Base-by-base conservation (phyloP, 2,329 filamentous ascomycete genomes). In the Alternaria alternata region DNA sequence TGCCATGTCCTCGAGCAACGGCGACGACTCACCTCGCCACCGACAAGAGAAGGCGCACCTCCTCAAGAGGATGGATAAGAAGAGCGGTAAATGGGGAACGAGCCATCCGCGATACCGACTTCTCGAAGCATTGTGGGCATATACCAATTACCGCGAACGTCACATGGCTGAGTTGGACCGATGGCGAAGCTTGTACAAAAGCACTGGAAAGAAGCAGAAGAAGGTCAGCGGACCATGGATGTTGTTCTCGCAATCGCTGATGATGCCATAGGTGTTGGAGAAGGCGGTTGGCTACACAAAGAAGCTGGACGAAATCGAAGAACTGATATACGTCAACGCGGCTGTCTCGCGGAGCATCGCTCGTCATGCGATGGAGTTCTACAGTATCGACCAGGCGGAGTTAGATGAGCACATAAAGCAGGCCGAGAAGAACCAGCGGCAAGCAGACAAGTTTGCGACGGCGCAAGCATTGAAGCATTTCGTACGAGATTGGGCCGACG, bases 401-500 rank as follows among this genome's bases (percentile, higher is more conserved):
- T 72, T 88, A 0, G 72, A 82, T 4, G 71, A 75, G 0, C 83
- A 81, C 47, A 76, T 79, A 5, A 74, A 78, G 0, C 77, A 80
- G 1, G 75, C 80, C 1, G 71, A 76, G 0, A 79, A 80, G 1
- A 76, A 74, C 20, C 64, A 69, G 0, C 56, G 65, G 3, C 46
- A 57, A 12, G 79, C 81, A 1, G 85, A 87, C 22, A 80, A 79
- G 5, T 78, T 82, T 2, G 82, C 83, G 34, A 80, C 86, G 0
- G 79, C 81, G 0, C 86, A 88, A 64, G 80, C 84, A 0, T 67
- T 88, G 53, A 88, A 87, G 68, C 86, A 88, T 64, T 84, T 83
- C 58, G 84, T 87, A 3, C 79, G 86, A 5, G 86, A 88, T 66
- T 88, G 86, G 86, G 81, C 85, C 0, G 74, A 72, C 0, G 80